Conservation (phyloP, 2,329 filamentous ascomycete species). For the Lanzia echinophila region DNA sequence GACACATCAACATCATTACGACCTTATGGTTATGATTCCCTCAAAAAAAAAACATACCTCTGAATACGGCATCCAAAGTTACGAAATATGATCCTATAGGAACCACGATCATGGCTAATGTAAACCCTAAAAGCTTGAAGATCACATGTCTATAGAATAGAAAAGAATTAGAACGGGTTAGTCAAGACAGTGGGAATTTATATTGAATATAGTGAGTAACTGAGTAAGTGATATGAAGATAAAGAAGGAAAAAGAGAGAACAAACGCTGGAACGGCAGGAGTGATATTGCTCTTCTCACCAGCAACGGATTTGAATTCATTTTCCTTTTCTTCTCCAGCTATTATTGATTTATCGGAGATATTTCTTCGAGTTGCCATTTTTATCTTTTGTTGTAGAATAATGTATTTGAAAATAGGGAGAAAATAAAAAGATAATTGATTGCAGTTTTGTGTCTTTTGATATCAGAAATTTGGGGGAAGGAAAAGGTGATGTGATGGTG, state of each 20-base stretch:
- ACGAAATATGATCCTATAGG: slow-evolving; percentile 88
- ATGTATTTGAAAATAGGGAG: neutral
- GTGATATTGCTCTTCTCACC: slow-evolving; percentile 62
- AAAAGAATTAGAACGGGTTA: too few species aligned
- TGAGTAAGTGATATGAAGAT: too few species aligned
- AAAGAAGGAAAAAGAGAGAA: neutral
- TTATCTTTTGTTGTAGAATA: slow-evolving; percentile 18
- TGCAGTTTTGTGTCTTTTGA: neutral
- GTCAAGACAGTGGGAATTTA: too few species aligned
- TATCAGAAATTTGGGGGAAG: too few species aligned
- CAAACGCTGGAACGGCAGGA: slow-evolving; percentile 74
- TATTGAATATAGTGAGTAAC: too few species aligned
- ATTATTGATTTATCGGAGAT: slow-evolving; percentile 34
- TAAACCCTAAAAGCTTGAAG: slow-evolving; percentile 82
- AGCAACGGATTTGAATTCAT: slow-evolving; percentile 36
- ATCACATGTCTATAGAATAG: slow-evolving; percentile 64
- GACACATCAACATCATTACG: neutral
- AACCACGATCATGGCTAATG: slow-evolving; percentile 79
- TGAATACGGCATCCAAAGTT: neutral
- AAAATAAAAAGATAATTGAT: neutral
- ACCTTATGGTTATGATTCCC: too few species aligned
- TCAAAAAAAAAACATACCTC: neutral
- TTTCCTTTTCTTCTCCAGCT: slow-evolving; percentile 52
- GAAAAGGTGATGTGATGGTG: too few species aligned
- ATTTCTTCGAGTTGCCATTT: slow-evolving; percentile 66